Base-by-base conservation (phyloP, 768 basidiomycete genomes). In the Hortiboletus campestris region DNA sequence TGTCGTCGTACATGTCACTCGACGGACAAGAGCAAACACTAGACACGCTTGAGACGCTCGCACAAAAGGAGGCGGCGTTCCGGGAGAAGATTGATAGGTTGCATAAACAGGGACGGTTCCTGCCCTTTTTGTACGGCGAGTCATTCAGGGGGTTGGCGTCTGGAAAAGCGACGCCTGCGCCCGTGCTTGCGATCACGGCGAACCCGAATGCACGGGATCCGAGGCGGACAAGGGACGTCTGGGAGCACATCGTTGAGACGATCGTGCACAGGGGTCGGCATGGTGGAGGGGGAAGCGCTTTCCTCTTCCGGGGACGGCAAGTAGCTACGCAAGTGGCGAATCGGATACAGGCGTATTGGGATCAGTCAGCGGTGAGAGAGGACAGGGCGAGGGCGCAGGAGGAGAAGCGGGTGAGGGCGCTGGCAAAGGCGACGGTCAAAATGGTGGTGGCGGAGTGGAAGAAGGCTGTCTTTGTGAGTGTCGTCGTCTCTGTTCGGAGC, bases 401-500 rank as follows among this genome's bases (percentile, higher is more conserved):
- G 62, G 89, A 92, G 74, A 82, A 80, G 69, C 77, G 86, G 29
- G 59, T 89, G 60, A 77, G 83, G 49, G 77, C 74, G 4, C 63
- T 92, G 36, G 90, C 89, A 13, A 91, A 89, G 73, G 80, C 82
- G 20, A 86, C 89, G 0, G 77, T 88, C 46, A 84, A 82, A 62
- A 72, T 84, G 63, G 84, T 97, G 29, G 78, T 81, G 31, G 78
- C 78, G 9, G 88, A 93, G 66, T 98, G 95, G 95, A 89, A 88
- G 70, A 85, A 90, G 65, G 94, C 91, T 9, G 84, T 94, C 43
- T 84, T 85, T 63, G 91, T 90, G 65, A 66, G 91, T 80, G 14
- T 31, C 28, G 13, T 35, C 12, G 16, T 11, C 36, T 32, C 14
- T 38, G 14, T 46, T 43, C 16, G n/a, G 34, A 34, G 35, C 4